A percentile compares a stretch with the other conserved stretches of the same genome.
phyloP scores from a whole-genome alignment of 768 basidiomycete species.

The Boletus tomentosulus region DNA sequence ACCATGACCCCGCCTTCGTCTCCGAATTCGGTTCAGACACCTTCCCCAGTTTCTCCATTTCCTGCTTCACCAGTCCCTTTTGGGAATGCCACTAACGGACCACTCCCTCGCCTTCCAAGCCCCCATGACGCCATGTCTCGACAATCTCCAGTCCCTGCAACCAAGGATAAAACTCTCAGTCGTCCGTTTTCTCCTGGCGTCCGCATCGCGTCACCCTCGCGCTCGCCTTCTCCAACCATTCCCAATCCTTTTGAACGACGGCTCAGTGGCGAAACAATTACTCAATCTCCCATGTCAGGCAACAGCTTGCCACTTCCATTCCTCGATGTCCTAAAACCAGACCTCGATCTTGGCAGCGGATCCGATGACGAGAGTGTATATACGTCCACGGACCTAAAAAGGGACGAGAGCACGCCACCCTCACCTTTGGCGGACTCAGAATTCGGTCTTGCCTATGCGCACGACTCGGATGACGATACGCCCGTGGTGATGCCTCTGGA shows the following conservation, averaged over 20 bases:
- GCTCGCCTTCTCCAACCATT: conserved; percentile 42
- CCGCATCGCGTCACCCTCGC: conserved; percentile 28
- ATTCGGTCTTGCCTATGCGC: conserved; percentile 37
- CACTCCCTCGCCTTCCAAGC: conserved; percentile 17
- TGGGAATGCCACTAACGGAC: conserved; percentile 11
- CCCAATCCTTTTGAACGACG: conserved; percentile 90
- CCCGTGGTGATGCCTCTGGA: conserved; percentile 29
- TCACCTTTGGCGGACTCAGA: conserved; percentile 30
- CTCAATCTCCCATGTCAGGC: conserved; percentile 20
- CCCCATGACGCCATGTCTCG: conserved; percentile 13
- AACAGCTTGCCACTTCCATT: conserved; percentile 44
- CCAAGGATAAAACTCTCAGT: conserved; percentile 16
- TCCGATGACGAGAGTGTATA: conserved; percentile 35
- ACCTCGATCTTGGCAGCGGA: conserved; percentile 20
- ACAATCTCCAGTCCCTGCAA: conserved; percentile 2
- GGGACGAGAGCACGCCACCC: conserved; percentile 6
- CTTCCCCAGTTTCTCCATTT: conserved; percentile 33
- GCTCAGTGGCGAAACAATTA: conserved; percentile 66
- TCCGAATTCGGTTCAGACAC: conserved; percentile 30
- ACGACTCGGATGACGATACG: conserved; percentile 31
- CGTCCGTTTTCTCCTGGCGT: conserved; percentile 21
- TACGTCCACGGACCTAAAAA: conserved; percentile 29
- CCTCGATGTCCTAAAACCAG: conserved; percentile 49
- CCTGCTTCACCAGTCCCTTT: conserved; percentile 23
- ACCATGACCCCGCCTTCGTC: conserved; percentile 31